These are phyloP conservation scores for Cicer judaicum DNA, from an alignment of 306 rosid species.

Conservation along the genomic window DNA sequence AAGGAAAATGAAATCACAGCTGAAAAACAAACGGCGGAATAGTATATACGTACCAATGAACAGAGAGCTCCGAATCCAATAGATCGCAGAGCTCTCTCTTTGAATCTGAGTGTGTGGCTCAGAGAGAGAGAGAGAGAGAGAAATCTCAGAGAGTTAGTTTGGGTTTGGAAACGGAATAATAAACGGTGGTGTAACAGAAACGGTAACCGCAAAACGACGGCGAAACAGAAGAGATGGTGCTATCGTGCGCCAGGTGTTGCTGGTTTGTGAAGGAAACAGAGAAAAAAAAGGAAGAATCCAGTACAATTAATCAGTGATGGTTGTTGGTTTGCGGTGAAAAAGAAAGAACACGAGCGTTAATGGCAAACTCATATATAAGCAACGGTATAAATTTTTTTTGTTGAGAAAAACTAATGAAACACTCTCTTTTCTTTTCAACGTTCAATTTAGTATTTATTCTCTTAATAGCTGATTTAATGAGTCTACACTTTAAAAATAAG, in stretches of 20 bases:
- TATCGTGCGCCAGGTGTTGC: slow-evolving; percentile 17
- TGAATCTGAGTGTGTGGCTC: not conserved
- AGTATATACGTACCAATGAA: not conserved
- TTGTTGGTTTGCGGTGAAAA: not conserved
- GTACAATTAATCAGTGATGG: not conserved
- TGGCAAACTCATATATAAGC: not conserved
- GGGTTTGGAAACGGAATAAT: not conserved
- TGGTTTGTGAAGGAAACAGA: not conserved
- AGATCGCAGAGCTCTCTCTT: slow-evolving; percentile 2
- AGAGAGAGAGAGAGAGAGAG: not conserved
- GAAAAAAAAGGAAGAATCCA: slow-evolving; percentile 15
- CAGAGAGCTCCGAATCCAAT: slow-evolving; percentile 8
- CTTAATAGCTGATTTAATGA: too few species aligned
- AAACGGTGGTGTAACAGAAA: not conserved
- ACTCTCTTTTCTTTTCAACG: too few species aligned
- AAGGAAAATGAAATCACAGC: not conserved
- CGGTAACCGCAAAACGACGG: not conserved
- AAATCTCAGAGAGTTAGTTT: not conserved
- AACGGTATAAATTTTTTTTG: not conserved
- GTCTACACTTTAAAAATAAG: too few species aligned
- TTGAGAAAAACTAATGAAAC: too few species aligned
- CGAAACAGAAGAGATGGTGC: not conserved
- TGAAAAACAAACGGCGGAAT: not conserved
- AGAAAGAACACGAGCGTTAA: not conserved
- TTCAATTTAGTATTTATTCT: too few species aligned